Conservation (phyloP, 1,139 yeast genomes). For the Suhomyces choctaworum region DNA sequence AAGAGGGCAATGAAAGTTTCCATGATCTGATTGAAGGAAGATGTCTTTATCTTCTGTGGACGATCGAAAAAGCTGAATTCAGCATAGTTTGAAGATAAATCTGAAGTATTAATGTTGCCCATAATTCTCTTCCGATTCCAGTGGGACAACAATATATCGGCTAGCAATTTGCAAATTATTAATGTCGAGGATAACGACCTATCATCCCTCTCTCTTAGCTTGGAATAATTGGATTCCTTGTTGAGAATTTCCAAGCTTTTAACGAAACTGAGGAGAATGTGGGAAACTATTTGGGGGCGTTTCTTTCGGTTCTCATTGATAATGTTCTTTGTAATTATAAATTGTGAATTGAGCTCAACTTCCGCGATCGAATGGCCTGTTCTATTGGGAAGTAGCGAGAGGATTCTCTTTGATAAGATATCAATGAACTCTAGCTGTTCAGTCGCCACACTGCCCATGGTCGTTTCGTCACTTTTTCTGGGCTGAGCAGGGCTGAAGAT, state of each 20-base stretch:
- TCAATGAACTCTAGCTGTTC: conserved; percentile 17
- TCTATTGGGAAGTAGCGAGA: conserved; percentile 38
- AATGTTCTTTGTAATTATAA: conserved; percentile 32
- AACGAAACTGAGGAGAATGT: conserved; percentile 26
- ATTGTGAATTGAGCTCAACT: conserved; percentile 47
- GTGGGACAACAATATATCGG: conserved; percentile 28
- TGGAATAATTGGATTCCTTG: conserved; percentile 28
- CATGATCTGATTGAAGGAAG: conserved; percentile 11
- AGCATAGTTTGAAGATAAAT: conserved; percentile 18
- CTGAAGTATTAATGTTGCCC: conserved; percentile 10
- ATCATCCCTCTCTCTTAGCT: conserved; percentile 34
- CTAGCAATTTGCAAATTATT: conserved; percentile 34
- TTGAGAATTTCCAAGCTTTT: conserved; percentile 29
- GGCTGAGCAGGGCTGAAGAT: too few species aligned
- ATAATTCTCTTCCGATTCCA: conserved; percentile 27
- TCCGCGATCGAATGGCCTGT: conserved; percentile 46
- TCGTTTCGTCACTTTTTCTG: neutral
- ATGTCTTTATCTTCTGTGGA: conserved; percentile 13
- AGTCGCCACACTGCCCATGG: conserved; percentile 13
- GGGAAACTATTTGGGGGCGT: conserved; percentile 21
- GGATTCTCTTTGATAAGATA: conserved; percentile 27
- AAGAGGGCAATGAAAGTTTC: conserved; percentile 15
- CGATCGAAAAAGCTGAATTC: conserved; percentile 17
- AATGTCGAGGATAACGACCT: conserved; percentile 36
- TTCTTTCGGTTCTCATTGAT: conserved; percentile 25